Base-by-base conservation (phyloP, 805 yeast species). In the Vanderwaltozyma polyspora region DNA sequence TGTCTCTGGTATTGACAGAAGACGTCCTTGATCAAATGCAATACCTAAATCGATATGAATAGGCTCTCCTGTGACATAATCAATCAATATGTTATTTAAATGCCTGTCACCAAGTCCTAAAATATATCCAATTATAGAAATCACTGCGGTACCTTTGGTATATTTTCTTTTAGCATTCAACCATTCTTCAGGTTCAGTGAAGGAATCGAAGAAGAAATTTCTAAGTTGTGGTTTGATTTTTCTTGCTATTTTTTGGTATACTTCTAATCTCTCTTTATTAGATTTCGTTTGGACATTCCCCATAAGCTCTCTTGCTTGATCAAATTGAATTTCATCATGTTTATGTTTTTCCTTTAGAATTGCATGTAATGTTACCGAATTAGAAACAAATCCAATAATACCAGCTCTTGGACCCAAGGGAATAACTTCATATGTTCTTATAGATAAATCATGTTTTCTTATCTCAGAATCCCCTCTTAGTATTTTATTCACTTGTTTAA, bases 41-140 rank as follows among this genome's bases (percentile, higher is more conserved):
- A 91, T 87, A 0, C 98, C 99, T 13, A 91, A 62, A 56, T 91
- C 99, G 45, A 91, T 93, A 53, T 93, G 98, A 18, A 91, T 77
- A 0, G 95, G 94, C 46, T 87, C 95, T 0, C 97, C 97, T 0
- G 83, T 69, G n/a, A 55, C 49, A 32, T 67, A 66, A 54, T 91
- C 96, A n/a, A 91, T 51, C 31, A 91, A 57, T 25, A 91, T 79
- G 53, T 91, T 91, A 54, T 86, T 86, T 52, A 94, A 74, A 57
- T 91, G 99, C 19, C 99, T 65, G 55, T 91, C 99, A 5, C 99
- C 99, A 5, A 91, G 66, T 0, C 99, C 99, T 28, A 91, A 62
- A 11, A 91, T 66, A 55, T 83, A 69, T 0, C 98, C 98, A 16
- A 86, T 78, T 31, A 93, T 79, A 1, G 96, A 86, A 2, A 80